Conservation (phyloP, 306 rosid species). For the Neltuma alba region DNA sequence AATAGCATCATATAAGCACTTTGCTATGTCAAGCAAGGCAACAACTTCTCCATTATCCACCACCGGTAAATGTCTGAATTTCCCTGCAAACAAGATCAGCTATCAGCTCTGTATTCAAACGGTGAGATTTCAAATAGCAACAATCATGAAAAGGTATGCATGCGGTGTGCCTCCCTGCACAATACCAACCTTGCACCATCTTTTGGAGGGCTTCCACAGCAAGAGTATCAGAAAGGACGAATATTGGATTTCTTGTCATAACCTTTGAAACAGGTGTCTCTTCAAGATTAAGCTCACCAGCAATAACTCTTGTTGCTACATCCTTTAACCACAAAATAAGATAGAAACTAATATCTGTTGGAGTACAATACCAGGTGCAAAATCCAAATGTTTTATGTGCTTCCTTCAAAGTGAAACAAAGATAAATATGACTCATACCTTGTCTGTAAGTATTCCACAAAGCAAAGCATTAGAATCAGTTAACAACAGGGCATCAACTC, state of each 20-base stretch:
- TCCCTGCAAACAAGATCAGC: conserved; percentile 65
- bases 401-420: conserved; percentile 17
- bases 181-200: conserved; percentile 94
- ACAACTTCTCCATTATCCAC: conserved; percentile 98
- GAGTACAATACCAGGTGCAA: conserved; percentile 7
- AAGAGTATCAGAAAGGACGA: conserved; percentile 94
- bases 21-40: conserved; percentile 97
- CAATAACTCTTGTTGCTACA: conserved; percentile 83
- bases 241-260: conserved; percentile 89
- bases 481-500: conserved; percentile 88
- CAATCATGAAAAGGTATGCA: conserved; percentile 33
- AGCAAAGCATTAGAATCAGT: conserved; percentile 94
- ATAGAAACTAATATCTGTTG: conserved; percentile 28
- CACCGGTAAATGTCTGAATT: conserved; percentile 95
- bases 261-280: conserved; percentile 92
- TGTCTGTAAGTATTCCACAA: conserved; percentile 97
- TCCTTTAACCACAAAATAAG: conserved; percentile 62
- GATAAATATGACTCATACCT: conserved; percentile 52
- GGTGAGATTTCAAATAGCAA: conserved; percentile 31
- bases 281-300: conserved; percentile 75
- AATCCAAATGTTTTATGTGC: neutral
- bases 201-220: conserved; percentile 99
- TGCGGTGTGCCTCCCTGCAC: conserved; percentile 21
- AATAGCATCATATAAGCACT: conserved; percentile 96
- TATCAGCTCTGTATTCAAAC: conserved; percentile 35